Conservation (phyloP, 352 stramenopile genomes). For the Globisporangium okanoganense region DNA sequence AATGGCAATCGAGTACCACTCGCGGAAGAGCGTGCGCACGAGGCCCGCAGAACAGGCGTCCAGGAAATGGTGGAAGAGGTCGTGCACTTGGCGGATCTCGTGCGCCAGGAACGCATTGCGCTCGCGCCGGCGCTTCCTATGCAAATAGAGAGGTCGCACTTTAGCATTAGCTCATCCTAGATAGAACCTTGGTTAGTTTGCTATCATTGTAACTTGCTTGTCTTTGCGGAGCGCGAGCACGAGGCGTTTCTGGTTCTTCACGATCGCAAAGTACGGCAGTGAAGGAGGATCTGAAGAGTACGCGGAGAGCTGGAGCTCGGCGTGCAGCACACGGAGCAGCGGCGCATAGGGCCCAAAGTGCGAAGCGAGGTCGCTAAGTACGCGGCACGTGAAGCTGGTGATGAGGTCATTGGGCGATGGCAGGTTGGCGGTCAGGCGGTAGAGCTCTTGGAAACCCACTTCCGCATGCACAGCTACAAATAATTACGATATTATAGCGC, state of each 20-base stretch:
- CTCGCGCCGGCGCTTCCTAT: constrained; percentile 37
- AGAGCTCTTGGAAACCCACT: constrained; percentile 59
- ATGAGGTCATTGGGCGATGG: constrained; percentile 53
- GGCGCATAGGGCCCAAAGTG: constrained; percentile 54
- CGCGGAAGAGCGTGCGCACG: constrained; percentile 48
- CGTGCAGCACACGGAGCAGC: constrained; percentile 37
- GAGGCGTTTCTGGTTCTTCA: constrained; percentile 58
- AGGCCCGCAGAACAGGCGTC: constrained; percentile 42
- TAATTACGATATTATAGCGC: too few species aligned
- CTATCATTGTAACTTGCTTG: constrained; percentile 40
- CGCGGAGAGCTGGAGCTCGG: constrained; percentile 40
- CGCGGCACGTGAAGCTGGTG: constrained; percentile 52
- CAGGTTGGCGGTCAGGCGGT: constrained; percentile 51
- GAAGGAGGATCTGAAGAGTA: constrained; percentile 24
- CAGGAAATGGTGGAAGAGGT: constrained; percentile 50
- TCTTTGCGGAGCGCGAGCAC: constrained; percentile 45
- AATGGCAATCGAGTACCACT: constrained; percentile 60
- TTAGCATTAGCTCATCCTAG: too few species aligned
- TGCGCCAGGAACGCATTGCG: constrained; percentile 52
- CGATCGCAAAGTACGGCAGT: constrained; percentile 60
- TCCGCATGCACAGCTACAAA: constrained; percentile 54
- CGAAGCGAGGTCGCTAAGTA: constrained; percentile 46
- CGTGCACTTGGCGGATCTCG: constrained; percentile 55
- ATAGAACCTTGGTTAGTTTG: too few species aligned
- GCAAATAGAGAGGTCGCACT: neutral